These are phyloP conservation scores for Candida ficus DNA, from an alignment of 805 yeast species.

Conservation along the genomic window DNA sequence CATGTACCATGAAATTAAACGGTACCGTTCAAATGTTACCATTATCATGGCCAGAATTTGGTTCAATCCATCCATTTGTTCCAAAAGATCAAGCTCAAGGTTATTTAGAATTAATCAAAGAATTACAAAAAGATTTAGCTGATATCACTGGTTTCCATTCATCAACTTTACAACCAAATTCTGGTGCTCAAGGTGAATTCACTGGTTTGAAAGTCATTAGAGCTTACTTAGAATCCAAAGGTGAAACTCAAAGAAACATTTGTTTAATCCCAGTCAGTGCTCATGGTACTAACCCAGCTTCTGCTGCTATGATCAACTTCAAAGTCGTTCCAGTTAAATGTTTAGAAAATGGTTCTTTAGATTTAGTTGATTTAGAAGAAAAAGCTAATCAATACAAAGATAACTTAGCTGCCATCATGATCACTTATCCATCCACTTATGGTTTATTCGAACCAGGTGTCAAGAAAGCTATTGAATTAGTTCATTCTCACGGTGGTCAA, in stretches of 20 bases:
- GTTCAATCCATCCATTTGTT: slow-evolving; percentile 86
- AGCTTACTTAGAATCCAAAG: slow-evolving; percentile 65
- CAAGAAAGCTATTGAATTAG: slow-evolving; percentile 74
- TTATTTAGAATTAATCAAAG: slow-evolving; percentile 66
- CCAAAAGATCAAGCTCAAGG: slow-evolving; percentile 89
- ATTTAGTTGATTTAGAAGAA: slow-evolving; percentile 63
- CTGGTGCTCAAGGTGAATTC: slow-evolving; percentile 98
- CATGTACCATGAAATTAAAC: slow-evolving; percentile 97
- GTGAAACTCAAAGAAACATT: slow-evolving; percentile 70
- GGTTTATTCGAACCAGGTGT: slow-evolving; percentile 95
- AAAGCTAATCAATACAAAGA: slow-evolving; percentile 69
- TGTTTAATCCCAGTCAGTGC: slow-evolving; percentile 97
- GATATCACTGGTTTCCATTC: slow-evolving; percentile 92
- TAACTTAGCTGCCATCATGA: slow-evolving; percentile 86
- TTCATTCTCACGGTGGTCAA: slow-evolving; percentile 87
- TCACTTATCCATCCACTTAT: slow-evolving; percentile 95
- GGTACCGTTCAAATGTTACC: slow-evolving; percentile 95
- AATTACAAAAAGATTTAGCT: slow-evolving; percentile 78
- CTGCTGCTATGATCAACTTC: slow-evolving; percentile 95
- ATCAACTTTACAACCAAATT: slow-evolving; percentile 90
- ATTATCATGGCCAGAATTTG: slow-evolving; percentile 90
- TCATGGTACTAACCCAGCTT: slow-evolving; percentile 98
- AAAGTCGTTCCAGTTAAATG: slow-evolving; percentile 93
- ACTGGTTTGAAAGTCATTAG: slow-evolving; percentile 87
- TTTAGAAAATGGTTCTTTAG: slow-evolving; percentile 78